Evolutionary conservation across 2,329 filamentous ascomycete genomes (phyloP), one percentile per base, ranked within the genome.

Genomic region (Monosporascus sp.): DNA sequence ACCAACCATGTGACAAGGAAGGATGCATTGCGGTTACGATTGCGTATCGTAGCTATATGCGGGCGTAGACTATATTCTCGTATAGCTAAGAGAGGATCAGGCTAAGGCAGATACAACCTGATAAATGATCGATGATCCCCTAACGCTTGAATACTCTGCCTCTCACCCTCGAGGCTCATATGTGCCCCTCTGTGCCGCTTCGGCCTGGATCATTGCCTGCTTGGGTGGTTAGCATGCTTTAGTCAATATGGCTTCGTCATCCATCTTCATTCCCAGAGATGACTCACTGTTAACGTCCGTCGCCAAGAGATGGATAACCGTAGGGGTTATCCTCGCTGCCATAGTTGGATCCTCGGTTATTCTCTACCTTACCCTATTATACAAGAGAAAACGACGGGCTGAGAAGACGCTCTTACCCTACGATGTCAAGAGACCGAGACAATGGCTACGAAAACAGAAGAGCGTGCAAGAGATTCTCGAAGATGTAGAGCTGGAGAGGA

Each of bases 401-500:
- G 26, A 31, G 22, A 17, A 27, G n/a, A 7, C 22, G 6, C 24
- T 26, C 5, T 17, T 46, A 7, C 43, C 22, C 16, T n/a, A 46
- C 9, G 43, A n/a, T 43, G n/a, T 38, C 6, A 37, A 31, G 49
- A 20, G 20, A 17, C 47, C 19, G 27, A 52, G 44, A 24, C 47
- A 47, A 17, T 47, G 44, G 19, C 35, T 49, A 26, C 52, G 49
- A 7, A 58, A 54, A 17, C 52, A 56, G 40, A 62, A 56, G 31
- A 64, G 58, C 50, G 27, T 53, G 19, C 43, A 37, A 9, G 60
- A 65, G 20, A 59, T 57, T n/a, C 53, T 44, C 8, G 54, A 52
- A 4, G 57, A 55, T 7, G 64, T 64, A 26, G 66, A 68, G 31
- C 54, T 60, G 22, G 65, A 68, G 55, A 58, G 67, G 38, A 55